A percentile compares a stretch with the other conserved stretches of the same genome.
These are phyloP conservation scores for Silene latifolia DNA, from an alignment of 148 eudicot species.

Conservation along the genomic window DNA sequence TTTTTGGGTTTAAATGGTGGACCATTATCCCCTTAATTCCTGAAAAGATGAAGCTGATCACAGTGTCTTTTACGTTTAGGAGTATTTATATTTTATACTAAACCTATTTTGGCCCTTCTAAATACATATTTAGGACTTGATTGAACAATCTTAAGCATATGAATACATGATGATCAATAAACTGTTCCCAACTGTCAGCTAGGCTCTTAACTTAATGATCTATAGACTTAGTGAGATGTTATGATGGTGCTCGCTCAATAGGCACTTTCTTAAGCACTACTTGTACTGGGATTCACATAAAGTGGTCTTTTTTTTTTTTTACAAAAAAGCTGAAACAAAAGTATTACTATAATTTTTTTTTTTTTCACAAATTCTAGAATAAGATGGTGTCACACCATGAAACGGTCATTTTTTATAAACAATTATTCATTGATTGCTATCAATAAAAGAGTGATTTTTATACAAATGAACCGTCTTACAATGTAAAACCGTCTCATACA, in stretches of 20 bases:
- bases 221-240: constrained; percentile 15
- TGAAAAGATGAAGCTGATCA: constrained; percentile 24
- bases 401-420: not conserved
- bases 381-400: not conserved
- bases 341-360: not conserved
- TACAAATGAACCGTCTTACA: too few relatives aligned
- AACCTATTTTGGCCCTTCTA: not conserved
- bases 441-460: too few relatives aligned
- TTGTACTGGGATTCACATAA: constrained; percentile 29
- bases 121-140: constrained; percentile 12
- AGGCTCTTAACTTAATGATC: not conserved
- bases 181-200: constrained; percentile 23
- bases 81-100: not conserved
- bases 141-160: constrained; percentile 31
- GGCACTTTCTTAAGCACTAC: constrained; percentile 26
- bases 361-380: too few relatives aligned
- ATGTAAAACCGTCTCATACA: too few relatives aligned
- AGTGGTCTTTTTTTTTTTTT: constrained; percentile 15
- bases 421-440: too few relatives aligned
- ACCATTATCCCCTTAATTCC: constrained; percentile 22
- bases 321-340: constrained; percentile 16
- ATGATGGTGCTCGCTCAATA: constrained; percentile 29
- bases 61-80: not conserved
- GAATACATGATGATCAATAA: constrained; percentile 21
- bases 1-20: constrained; percentile 25